These are phyloP conservation scores for Calycina marina DNA, from an alignment of 2,329 filamentous ascomycete species.

Conservation along the genomic window DNA sequence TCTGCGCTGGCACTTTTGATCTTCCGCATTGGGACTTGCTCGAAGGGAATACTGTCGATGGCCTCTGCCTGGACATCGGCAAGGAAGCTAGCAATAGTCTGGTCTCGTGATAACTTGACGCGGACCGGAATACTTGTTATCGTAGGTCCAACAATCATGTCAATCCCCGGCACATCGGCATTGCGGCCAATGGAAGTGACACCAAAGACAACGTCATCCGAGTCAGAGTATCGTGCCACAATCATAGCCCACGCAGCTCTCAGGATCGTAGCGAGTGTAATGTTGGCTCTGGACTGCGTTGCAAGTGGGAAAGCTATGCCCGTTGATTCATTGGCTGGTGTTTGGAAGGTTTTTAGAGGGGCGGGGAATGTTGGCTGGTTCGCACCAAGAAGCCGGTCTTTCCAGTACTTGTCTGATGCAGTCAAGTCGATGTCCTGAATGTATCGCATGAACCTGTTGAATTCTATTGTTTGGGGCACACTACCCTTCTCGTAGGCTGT, in stretches of 20 bases:
- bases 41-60: too few species aligned
- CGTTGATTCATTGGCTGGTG: background rate
- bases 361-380: background rate
- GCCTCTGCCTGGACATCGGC: too few species aligned
- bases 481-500: background rate
- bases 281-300: constrained; percentile 28
- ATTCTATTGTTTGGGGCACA: background rate
- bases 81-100: too few species aligned
- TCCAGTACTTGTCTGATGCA: constrained; percentile 2
- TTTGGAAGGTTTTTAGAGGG: background rate
- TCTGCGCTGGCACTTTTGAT: too few species aligned
- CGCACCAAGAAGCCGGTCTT: constrained; percentile 5
- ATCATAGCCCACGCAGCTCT: constrained; percentile 26
- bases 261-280: constrained; percentile 29
- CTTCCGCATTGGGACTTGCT: too few species aligned
- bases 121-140: constrained; percentile 28
- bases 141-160: constrained; percentile 28
- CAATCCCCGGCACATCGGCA: constrained; percentile 23
- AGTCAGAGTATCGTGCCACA: constrained; percentile 23
- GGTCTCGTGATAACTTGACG: too few species aligned
- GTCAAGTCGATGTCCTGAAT: constrained; percentile 26
- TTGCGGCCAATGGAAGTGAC: constrained; percentile 28
- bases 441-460: constrained; percentile 28
- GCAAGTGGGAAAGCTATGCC: background rate
- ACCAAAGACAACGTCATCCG: constrained; percentile 28